Percentiles rank a stretch among this genome's conserved stretches.
Conservation (phyloP, 1,139 yeast species). For the Kazachstania sp. region DNA sequence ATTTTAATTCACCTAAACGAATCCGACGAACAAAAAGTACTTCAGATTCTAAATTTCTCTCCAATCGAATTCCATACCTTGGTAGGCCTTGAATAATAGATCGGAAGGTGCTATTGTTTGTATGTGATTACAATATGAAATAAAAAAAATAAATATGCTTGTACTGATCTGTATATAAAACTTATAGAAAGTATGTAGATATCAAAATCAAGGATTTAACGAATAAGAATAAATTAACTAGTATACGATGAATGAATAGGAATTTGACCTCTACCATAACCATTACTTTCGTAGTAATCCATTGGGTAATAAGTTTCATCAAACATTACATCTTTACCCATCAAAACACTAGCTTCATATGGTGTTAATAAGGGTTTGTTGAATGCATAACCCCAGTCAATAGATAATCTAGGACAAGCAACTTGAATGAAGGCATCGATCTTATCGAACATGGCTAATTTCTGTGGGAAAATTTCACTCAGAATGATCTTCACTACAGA, state of each 20-base stretch:
- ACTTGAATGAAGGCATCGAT: constrained; percentile 95
- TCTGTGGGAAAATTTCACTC: constrained; percentile 90
- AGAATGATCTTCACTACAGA: constrained; percentile 73
- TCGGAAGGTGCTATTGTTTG: neutral
- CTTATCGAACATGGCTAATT: constrained; percentile 87
- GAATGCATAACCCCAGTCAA: constrained; percentile 99
- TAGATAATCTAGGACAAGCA: constrained; percentile 92
- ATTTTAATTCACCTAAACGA: constrained; percentile 32
- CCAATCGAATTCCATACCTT: constrained; percentile 55
- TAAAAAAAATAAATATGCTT: too few species aligned
- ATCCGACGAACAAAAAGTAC: constrained; percentile 22
- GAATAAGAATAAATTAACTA: neutral
- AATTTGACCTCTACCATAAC: constrained; percentile 81
- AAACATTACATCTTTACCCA: constrained; percentile 67
- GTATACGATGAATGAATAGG: constrained; percentile 37
- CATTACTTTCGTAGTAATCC: constrained; percentile 89
- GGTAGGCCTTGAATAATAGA: constrained; percentile 40
- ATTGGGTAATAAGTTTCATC: constrained; percentile 68
- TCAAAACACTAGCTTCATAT: constrained; percentile 89
- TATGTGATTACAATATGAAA: too few species aligned
- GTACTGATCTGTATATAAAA: neutral
- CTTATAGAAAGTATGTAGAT: neutral
- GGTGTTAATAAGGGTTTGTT: constrained; percentile 88
- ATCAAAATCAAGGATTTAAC: neutral
- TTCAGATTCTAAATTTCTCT: constrained; percentile 25